Percentiles rank a stretch among this genome's conserved stretches.
Evolutionary conservation across 164 flowering plant genomes (phyloP).

Genomic region (Protea cynaroides): DNA sequence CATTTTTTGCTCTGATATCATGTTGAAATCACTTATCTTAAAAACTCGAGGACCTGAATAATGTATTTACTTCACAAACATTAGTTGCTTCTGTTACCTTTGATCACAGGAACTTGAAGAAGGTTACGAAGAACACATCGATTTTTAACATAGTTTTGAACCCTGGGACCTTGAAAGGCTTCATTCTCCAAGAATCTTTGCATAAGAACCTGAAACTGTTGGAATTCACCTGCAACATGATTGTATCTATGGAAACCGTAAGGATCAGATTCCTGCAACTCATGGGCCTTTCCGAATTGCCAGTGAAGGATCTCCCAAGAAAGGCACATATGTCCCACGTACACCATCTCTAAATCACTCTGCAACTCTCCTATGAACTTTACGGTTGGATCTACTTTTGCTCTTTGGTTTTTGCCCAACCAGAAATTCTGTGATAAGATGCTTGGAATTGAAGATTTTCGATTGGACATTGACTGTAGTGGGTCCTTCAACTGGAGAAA

Average conservation of each 20-base stretch:
- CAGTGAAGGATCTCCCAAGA: slow-evolving; percentile 93
- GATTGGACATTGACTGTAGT: slow-evolving; percentile 14
- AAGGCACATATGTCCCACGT: slow-evolving; percentile 82
- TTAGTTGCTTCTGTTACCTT: slow-evolving; percentile 70
- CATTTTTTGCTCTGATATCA: too few species aligned
- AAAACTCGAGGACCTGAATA: too few species aligned
- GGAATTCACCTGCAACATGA: slow-evolving; percentile 61
- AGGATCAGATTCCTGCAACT: slow-evolving; percentile 39
- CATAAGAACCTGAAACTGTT: slow-evolving; percentile 71
- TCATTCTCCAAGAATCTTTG: slow-evolving; percentile 77
- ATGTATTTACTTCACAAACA: too few species aligned
- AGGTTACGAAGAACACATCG: slow-evolving; percentile 48
- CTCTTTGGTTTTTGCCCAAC: slow-evolving; percentile 23
- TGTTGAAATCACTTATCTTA: too few species aligned
- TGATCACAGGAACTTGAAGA: slow-evolving; percentile 75
- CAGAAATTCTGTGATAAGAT: slow-evolving; percentile 25
- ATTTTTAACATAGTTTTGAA: slow-evolving; percentile 47
- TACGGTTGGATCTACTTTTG: slow-evolving; percentile 31
- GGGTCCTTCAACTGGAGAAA: slow-evolving; percentile 57
- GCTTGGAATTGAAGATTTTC: slow-evolving; percentile 28
- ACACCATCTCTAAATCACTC: slow-evolving; percentile 58
- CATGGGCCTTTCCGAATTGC: slow-evolving; percentile 51
- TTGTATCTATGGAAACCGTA: slow-evolving; percentile 36
- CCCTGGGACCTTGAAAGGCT: slow-evolving; percentile 59
- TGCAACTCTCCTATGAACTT: slow-evolving; percentile 39